These are phyloP conservation scores for Keithomyces neogunnii DNA, from an alignment of 2,329 filamentous ascomycete genomes.

Conservation along the genomic window DNA sequence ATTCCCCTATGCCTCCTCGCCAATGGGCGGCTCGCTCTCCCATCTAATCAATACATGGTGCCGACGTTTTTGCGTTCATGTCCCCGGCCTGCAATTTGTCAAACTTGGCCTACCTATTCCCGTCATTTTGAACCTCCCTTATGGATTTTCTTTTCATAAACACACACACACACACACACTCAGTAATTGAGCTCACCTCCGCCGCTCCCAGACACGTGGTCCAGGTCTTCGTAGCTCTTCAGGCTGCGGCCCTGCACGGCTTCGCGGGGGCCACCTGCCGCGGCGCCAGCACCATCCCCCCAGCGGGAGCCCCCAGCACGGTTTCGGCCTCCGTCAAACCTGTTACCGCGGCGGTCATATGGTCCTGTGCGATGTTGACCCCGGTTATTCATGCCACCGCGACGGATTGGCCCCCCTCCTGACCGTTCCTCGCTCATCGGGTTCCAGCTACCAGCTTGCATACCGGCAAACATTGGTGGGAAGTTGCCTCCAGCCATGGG, in stretches of 20 bases:
- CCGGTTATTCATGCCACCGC: slow-evolving; percentile 46
- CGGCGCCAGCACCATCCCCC: slow-evolving; percentile 68
- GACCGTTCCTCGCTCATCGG: slow-evolving; percentile 47
- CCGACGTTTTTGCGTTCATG: neutral
- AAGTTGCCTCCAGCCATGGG: slow-evolving; percentile 39
- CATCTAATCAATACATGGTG: neutral
- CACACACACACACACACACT: neutral
- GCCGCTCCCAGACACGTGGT: slow-evolving; percentile 68
- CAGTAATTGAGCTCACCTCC: slow-evolving; percentile 87
- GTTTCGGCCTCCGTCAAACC: slow-evolving; percentile 43
- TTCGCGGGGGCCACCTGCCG: slow-evolving; percentile 76
- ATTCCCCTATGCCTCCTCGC: too few species aligned
- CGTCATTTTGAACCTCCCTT: neutral
- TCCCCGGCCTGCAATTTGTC: neutral
- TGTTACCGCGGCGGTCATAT: slow-evolving; percentile 60
- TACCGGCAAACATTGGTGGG: slow-evolving; percentile 46
- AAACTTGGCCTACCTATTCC: neutral
- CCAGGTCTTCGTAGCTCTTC: slow-evolving; percentile 95
- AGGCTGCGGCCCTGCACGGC: slow-evolving; percentile 87
- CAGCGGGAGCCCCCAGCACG: slow-evolving; percentile 49
- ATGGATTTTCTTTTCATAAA: neutral
- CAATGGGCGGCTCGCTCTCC: neutral
- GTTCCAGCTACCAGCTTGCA: slow-evolving; percentile 42
- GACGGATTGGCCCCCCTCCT: slow-evolving; percentile 58
- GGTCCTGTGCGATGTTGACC: slow-evolving; percentile 60